A percentile compares a stretch with the other conserved stretches of the same genome.
Conservation (phyloP, 1,139 yeast genomes). For the Sugiyamaella castrensis region DNA sequence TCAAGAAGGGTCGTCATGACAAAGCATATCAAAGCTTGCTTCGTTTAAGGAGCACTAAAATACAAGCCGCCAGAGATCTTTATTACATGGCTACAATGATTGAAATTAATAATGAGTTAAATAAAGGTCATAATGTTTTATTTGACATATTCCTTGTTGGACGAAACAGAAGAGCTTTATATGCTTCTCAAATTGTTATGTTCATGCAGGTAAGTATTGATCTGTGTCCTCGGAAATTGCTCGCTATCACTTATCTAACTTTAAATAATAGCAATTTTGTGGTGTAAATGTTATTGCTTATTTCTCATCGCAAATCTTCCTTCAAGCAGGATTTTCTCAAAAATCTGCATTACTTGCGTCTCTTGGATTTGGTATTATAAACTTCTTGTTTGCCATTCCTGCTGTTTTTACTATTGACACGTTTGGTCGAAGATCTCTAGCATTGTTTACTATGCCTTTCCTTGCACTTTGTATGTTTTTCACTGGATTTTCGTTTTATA, state of each 20-base stretch:
- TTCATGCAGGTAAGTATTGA: conserved; percentile 55
- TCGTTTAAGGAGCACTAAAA: conserved; percentile 48
- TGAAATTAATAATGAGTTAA: conserved; percentile 61
- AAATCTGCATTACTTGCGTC: conserved; percentile 70
- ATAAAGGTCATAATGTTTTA: conserved; percentile 35
- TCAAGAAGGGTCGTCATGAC: conserved; percentile 57
- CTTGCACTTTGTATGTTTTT: conserved; percentile 64
- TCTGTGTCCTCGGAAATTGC: too few relatives aligned
- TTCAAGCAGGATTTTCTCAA: conserved; percentile 60
- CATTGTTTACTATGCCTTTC: conserved; percentile 71
- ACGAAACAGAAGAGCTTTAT: conserved; percentile 78
- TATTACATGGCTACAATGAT: conserved; percentile 68
- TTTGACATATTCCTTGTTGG: conserved; percentile 60
- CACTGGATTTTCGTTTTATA: conserved; percentile 77
- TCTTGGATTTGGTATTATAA: conserved; percentile 82
- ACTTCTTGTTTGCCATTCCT: conserved; percentile 78
- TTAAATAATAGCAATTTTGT: conserved; percentile 57
- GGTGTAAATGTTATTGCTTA: conserved; percentile 84
- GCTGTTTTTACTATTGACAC: conserved; percentile 80
- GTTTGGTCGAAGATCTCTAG: conserved; percentile 70
- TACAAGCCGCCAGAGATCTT: conserved; percentile 72
- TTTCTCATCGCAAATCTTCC: conserved; percentile 64
- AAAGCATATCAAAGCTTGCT: conserved; percentile 57
- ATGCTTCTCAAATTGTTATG: conserved; percentile 80
- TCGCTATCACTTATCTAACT: too few relatives aligned